Base-by-base conservation (phyloP, 2,329 filamentous ascomycete genomes). In the Westerdykella ornata region DNA sequence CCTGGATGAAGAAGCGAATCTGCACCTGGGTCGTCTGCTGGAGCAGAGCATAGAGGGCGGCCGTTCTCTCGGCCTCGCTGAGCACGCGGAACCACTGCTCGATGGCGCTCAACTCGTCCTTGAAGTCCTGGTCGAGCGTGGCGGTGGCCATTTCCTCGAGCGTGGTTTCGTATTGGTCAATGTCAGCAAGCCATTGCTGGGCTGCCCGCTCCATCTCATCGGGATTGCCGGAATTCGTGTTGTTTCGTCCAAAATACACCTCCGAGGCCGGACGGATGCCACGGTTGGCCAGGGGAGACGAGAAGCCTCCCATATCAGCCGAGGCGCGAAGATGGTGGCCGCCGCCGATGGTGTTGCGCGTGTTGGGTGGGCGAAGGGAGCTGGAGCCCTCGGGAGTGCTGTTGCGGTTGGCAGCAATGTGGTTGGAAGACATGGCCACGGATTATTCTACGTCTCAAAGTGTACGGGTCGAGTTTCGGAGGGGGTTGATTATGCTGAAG, bases 21-120 rank as follows among this genome's bases (percentile, higher is more conserved):
- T 98, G 92, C 47, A 98, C 90, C 70, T 97, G 92, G 4, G 92
- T 98, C 5, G 92, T 97, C 75, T 98, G 92, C 72, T 98, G 92
- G 45, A 98, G 76, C 55, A 98, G 74, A 47, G 92, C 90, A 66
- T 98, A 98, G 44, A 97, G 72, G 37, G 92, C 92, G 47, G 92
- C 92, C 15, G 92, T 98, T 48, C 92, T 80, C 70, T 98, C 92
- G 19, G 92, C 89, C 70, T 97, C 92, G 62, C 90, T 97, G 51
- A 98, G 74, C 40, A 98, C 92, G 48, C 89, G 84, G 69, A 98
- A 98, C 92, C 92, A 98, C 73, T 98, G 92, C 71, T 98, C 92
- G 62, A 98, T 98, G 54, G 92, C 92, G 64, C 88, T 96, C 46
- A 98, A 78, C 13, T 98, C 92, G 68, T 97, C 92, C 72, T 98